phyloP scores from a whole-genome alignment of 805 yeast species.

The Wickerhamomyces bovis region DNA sequence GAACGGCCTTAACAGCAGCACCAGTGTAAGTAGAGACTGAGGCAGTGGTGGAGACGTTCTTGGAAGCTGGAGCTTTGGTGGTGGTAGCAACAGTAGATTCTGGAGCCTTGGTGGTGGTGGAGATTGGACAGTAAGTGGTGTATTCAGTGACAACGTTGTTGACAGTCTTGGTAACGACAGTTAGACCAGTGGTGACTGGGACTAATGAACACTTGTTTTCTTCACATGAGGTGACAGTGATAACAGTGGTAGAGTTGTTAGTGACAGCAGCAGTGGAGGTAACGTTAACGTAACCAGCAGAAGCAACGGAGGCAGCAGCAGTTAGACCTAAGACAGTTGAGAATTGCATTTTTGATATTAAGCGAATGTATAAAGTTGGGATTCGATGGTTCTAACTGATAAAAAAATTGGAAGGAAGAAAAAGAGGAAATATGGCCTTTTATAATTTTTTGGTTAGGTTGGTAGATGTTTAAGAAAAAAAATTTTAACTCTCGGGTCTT shows the following conservation, averaged over 20 bases:
- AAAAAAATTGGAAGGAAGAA: background rate
- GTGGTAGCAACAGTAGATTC: slow-evolving; percentile 4
- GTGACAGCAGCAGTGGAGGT: slow-evolving; percentile 5
- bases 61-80: slow-evolving; percentile 12
- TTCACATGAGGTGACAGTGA: slow-evolving; percentile 14
- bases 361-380: slow-evolving; percentile 26
- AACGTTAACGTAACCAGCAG: slow-evolving; percentile 23
- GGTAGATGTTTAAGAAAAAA: background rate
- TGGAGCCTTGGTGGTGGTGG: slow-evolving; percentile 9
- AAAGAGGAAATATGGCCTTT: slow-evolving; percentile 1
- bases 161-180: slow-evolving; percentile 9
- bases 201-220: slow-evolving; percentile 7
- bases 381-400: slow-evolving; percentile 5
- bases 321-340: slow-evolving; percentile 24
- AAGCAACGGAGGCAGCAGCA: slow-evolving; percentile 24
- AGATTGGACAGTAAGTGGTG: slow-evolving; percentile 14
- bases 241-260: slow-evolving; percentile 3
- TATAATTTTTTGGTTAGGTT: slow-evolving; percentile 2
- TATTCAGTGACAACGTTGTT: slow-evolving; percentile 7
- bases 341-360: slow-evolving; percentile 29
- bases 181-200: slow-evolving; percentile 14
- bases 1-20: slow-evolving; percentile 40
- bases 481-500: background rate
- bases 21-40: slow-evolving; percentile 31
- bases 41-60: slow-evolving; percentile 15